phyloP scores from a whole-genome alignment of 2,329 filamentous ascomycete species.

The Blastomyces silverae region DNA sequence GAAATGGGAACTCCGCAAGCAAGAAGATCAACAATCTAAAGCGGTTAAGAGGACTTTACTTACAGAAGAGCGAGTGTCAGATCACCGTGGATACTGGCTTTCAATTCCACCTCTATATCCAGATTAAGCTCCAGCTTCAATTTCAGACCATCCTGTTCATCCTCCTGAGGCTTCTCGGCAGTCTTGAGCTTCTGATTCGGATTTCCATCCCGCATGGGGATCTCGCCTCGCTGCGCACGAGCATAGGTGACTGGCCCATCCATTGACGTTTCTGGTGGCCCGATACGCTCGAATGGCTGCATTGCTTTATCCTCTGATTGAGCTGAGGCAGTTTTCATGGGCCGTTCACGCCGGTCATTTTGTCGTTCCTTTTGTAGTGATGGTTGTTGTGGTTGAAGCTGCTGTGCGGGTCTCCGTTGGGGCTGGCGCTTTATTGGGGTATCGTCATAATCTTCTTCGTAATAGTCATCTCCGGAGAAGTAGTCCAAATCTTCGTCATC shows the following conservation, averaged over 20 bases:
- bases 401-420: conserved; percentile 16
- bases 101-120: conserved; percentile 57
- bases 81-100: conserved; percentile 60
- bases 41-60: conserved; percentile 23
- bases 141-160: conserved; percentile 44
- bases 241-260: conserved; percentile 51
- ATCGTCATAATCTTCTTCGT: conserved; percentile 12
- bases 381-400: conserved; percentile 6
- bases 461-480: conserved; percentile 11
- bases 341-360: conserved; percentile 16
- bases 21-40: neutral
- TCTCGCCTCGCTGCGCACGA: conserved; percentile 49
- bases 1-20: neutral
- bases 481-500: conserved; percentile 15
- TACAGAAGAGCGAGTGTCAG: conserved; percentile 50
- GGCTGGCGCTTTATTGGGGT: conserved; percentile 19
- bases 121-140: conserved; percentile 55
- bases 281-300: conserved; percentile 51
- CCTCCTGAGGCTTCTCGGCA: conserved; percentile 26
- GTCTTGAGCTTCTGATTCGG: conserved; percentile 40
- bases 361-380: conserved; percentile 13
- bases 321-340: conserved; percentile 22
- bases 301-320: conserved; percentile 44
- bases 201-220: conserved; percentile 48
- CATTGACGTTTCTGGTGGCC: conserved; percentile 51